phyloP scores from a whole-genome alignment of 495 filamentous ascomycete genomes.

The Thermothielavioides terrestris region DNA sequence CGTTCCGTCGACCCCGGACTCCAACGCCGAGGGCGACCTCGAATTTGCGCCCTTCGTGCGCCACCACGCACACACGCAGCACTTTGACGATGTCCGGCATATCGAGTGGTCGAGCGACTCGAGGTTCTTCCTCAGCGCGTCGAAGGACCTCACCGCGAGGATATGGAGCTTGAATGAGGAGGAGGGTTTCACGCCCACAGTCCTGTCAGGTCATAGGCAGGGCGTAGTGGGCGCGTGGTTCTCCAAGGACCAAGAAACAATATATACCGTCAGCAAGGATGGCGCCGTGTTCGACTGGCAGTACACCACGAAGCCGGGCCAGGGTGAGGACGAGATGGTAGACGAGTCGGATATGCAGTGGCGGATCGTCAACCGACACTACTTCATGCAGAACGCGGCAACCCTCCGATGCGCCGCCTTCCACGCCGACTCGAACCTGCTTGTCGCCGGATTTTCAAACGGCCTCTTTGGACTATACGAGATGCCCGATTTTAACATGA shows the following conservation, averaged over 20 bases:
- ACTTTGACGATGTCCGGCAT: conserved; percentile 75
- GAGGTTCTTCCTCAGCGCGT: conserved; percentile 82
- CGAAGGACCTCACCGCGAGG: conserved; percentile 83
- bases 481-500: conserved; percentile 91
- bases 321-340: conserved; percentile 51
- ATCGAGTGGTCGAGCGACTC: conserved; percentile 95
- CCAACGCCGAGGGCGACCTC: conserved; percentile 66
- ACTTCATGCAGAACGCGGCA: conserved; percentile 84
- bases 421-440: conserved; percentile 73
- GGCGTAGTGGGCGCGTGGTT: conserved; percentile 85
- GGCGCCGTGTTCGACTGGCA: conserved; percentile 56
- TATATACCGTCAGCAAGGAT: conserved; percentile 52
- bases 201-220: conserved; percentile 80
- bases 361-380: conserved; percentile 80
- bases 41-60: conserved; percentile 92
- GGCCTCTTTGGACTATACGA: conserved; percentile 91
- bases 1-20: conserved; percentile 77
- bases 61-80: conserved; percentile 75
- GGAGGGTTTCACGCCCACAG: conserved; percentile 81
- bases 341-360: conserved; percentile 56
- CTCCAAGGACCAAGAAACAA: conserved; percentile 75
- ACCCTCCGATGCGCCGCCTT: conserved; percentile 82
- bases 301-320: conserved; percentile 49
- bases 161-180: conserved; percentile 90
- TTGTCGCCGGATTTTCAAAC: conserved; percentile 91